phyloP scores from a whole-genome alignment of 2,329 filamentous ascomycete genomes.

The Exophiala sp. region DNA sequence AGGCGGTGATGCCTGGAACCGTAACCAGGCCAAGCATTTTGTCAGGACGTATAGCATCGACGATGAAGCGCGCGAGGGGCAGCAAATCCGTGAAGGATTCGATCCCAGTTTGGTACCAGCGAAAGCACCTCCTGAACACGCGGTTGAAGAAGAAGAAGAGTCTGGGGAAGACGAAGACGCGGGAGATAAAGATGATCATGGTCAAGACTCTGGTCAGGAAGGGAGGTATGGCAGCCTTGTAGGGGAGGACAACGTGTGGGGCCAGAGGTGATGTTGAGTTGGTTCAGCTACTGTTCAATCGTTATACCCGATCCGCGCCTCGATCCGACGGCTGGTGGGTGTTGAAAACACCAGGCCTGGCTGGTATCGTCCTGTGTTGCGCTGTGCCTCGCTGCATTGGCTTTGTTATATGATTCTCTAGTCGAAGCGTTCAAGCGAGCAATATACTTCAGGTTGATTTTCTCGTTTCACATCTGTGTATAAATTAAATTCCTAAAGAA shows the following conservation, averaged over 20 bases:
- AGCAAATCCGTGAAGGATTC: slow-evolving; percentile 28
- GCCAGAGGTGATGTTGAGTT: slow-evolving; percentile 1
- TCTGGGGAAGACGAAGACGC: slow-evolving; percentile 22
- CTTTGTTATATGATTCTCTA: too few species aligned
- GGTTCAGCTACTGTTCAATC: background rate
- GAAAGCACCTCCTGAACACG: slow-evolving; percentile 26
- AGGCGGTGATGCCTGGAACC: slow-evolving; percentile 59
- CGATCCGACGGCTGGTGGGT: too few species aligned
- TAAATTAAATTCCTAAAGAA: too few species aligned
- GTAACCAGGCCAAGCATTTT: slow-evolving; percentile 32
- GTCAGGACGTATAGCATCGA: slow-evolving; percentile 27
- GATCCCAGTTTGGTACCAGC: slow-evolving; percentile 26
- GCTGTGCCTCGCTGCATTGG: too few species aligned
- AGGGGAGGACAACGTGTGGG: slow-evolving; percentile 27
- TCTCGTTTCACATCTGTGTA: too few species aligned
- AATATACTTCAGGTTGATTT: too few species aligned
- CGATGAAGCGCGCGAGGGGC: slow-evolving; percentile 19
- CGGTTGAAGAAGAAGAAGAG: slow-evolving; percentile 28
- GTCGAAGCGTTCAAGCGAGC: too few species aligned
- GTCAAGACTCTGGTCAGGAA: slow-evolving; percentile 1
- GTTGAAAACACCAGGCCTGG: too few species aligned
- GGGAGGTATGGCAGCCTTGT: slow-evolving; percentile 21
- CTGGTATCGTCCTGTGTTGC: too few species aligned
- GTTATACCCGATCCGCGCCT: too few species aligned
- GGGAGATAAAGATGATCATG: slow-evolving; percentile 12